Evolutionary conservation across 2,329 filamentous ascomycete species (phyloP), one percentile per base, ranked within the genome.

Genomic region (Colletotrichum scovillei): DNA sequence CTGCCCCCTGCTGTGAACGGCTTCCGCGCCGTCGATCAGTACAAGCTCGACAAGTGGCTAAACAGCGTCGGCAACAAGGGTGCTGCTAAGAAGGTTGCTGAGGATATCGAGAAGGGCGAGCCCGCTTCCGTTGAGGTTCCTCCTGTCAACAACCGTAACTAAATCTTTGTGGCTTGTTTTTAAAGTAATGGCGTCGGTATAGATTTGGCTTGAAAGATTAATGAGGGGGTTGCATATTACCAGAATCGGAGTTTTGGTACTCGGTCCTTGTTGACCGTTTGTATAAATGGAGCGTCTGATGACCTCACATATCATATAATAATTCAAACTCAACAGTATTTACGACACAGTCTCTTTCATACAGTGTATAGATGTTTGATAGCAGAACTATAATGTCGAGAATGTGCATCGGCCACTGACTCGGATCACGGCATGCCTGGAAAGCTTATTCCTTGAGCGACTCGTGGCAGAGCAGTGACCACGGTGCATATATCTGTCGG

Each of bases 1-100:
- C 79, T 90, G 4, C 88, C 85, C 1, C 73, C 82, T 0, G 75
- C 75, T 3, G 59, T 63, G 35, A 75, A 57, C 58, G 69, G 62
- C 32, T 75, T 58, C 73, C 62, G 65, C 38, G 38, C 49, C 14
- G 11, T 65, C 14, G 74, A 75, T 38, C 74, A 75, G 63, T 63
- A 30, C 46, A 75, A 73, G 66, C 62, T 75, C 32, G 69, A 75
- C 65, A 73, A 75, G 74, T 75, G 74, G 74, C 74, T 75, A 62
- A 69, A 69, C 73, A 75, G 69, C 55, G 57, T 68, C 22, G 73
- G 66, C 58, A 72, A 69, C 73, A 75, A 73, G 73, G 74, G 74
- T 28, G 70, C 73, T 32, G 69, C 65, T 53, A 73, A 73, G 65
- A 67, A 69, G 69, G 63, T 70, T 14, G 60, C 69, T 0, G 5